A percentile compares a stretch with the other conserved stretches of the same genome.
phyloP scores from a whole-genome alignment of 2,329 filamentous ascomycete species.

The Trichoderma sp. region DNA sequence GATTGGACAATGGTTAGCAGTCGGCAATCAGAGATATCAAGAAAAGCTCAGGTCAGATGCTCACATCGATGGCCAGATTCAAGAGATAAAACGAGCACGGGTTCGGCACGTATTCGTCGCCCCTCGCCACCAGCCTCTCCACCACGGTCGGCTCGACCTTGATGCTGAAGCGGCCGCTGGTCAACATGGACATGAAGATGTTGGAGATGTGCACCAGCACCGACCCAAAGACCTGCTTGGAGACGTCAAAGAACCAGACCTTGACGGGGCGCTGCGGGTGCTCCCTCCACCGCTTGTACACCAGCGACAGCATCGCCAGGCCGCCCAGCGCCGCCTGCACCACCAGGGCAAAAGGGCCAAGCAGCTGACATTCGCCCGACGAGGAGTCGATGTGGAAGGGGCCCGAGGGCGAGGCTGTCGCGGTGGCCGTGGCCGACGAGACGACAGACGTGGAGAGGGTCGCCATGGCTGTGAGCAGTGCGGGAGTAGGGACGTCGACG shows the following conservation, averaged over 20 bases:
- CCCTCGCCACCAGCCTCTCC: constrained; percentile 45
- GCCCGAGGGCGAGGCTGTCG: constrained; percentile 33
- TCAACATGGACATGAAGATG: constrained; percentile 94
- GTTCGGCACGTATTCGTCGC: constrained; percentile 71
- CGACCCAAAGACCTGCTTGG: constrained; percentile 95
- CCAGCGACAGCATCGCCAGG: constrained; percentile 80
- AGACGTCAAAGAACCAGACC: constrained; percentile 97
- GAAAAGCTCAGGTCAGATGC: constrained; percentile 35
- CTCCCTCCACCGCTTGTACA: constrained; percentile 92
- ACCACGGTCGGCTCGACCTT: constrained; percentile 52
- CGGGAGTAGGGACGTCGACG: constrained; percentile 27
- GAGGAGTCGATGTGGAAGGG: constrained; percentile 43
- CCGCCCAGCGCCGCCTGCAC: constrained; percentile 85
- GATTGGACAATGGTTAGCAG: not conserved
- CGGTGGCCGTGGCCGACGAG: constrained; percentile 27
- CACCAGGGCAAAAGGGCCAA: constrained; percentile 87
- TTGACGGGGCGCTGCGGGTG: constrained; percentile 87
- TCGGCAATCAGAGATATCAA: not conserved
- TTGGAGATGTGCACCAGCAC: constrained; percentile 90
- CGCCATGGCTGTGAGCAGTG: constrained; percentile 14
- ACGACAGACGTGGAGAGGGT: constrained; percentile 26
- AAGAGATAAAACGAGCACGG: constrained; percentile 96
- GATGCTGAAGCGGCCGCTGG: constrained; percentile 77
- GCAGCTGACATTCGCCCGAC: constrained; percentile 78
- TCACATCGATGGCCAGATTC: constrained; percentile 92